A percentile compares a stretch with the other conserved stretches of the same genome.
Evolutionary conservation across 2,329 filamentous ascomycete genomes (phyloP).

Genomic region (Trichoderma sp.): DNA sequence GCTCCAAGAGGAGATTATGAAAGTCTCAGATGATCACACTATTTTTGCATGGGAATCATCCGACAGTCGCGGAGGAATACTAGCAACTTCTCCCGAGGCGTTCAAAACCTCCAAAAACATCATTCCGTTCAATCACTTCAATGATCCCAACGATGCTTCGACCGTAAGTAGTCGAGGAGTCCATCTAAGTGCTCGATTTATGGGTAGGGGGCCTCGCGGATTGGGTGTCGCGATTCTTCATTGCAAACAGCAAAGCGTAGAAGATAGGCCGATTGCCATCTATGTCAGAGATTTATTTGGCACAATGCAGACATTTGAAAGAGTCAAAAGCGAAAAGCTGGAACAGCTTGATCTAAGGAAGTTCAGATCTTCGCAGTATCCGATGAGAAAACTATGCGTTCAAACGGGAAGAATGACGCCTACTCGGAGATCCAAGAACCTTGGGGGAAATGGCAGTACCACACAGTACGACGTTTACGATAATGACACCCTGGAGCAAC

Average conservation of each 20-base stretch:
- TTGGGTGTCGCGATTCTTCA: neutral
- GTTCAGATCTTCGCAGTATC: neutral
- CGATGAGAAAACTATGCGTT: neutral
- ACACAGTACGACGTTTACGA: neutral
- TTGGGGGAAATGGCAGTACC: neutral
- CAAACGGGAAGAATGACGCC: neutral
- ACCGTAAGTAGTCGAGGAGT: slow-evolving; percentile 1
- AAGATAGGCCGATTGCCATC: neutral
- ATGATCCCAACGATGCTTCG: neutral
- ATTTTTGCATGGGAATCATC: slow-evolving; percentile 3
- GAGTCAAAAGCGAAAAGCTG: neutral
- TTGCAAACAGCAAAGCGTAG: neutral
- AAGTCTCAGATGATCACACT: neutral
- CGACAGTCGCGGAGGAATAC: neutral
- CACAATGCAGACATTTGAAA: slow-evolving; percentile 9
- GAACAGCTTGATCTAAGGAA: neutral
- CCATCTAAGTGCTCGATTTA: neutral
- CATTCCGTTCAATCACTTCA: neutral
- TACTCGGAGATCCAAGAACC: neutral
- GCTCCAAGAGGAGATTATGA: slow-evolving; percentile 18
- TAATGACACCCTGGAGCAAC: neutral
- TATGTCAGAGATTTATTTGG: neutral
- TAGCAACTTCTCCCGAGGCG: slow-evolving; percentile 3
- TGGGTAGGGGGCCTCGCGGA: neutral
- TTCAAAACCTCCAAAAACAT: neutral